Evolutionary conservation across 2,329 filamentous ascomycete genomes (phyloP).

Genomic region (Colletotrichum abscissum): DNA sequence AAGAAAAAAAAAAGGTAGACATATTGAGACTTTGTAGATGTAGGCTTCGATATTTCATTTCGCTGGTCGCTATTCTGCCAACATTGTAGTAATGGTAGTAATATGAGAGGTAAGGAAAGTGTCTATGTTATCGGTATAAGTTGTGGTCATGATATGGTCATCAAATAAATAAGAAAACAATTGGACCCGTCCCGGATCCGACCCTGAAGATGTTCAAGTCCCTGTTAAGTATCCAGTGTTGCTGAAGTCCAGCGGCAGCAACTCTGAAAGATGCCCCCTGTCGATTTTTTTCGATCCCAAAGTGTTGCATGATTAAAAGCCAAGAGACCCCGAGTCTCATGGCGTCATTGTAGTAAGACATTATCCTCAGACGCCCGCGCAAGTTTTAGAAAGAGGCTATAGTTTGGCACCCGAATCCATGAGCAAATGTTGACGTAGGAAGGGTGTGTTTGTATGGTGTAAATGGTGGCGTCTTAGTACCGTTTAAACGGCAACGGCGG

Average conservation of each 20-base stretch:
- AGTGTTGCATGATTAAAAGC: not conserved
- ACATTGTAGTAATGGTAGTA: not conserved
- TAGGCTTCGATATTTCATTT: not conserved
- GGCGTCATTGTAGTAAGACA: not conserved
- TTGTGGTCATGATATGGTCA: conserved; percentile 24
- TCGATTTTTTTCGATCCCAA: not conserved
- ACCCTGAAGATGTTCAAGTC: conserved; percentile 17
- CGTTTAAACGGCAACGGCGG: conserved; percentile 42
- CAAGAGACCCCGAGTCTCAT: not conserved
- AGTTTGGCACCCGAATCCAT: not conserved
- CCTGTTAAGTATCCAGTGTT: conserved; percentile 4
- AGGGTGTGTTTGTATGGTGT: not conserved
- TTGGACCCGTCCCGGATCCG: not conserved
- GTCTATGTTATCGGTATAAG: conserved; percentile 28
- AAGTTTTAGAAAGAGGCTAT: not conserved
- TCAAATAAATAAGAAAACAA: not conserved
- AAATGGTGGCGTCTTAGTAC: not conserved
- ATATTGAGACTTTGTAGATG: not conserved
- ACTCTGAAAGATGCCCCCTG: not conserved
- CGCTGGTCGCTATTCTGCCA: not conserved
- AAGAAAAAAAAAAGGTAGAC: not conserved
- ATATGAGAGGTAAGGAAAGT: not conserved
- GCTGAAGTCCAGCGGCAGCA: conserved; percentile 25
- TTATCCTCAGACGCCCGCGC: conserved; percentile 14
- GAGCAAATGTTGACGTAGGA: not conserved